phyloP scores from a whole-genome alignment of 106 monocot genomes.

The Vanilla planifolia region DNA sequence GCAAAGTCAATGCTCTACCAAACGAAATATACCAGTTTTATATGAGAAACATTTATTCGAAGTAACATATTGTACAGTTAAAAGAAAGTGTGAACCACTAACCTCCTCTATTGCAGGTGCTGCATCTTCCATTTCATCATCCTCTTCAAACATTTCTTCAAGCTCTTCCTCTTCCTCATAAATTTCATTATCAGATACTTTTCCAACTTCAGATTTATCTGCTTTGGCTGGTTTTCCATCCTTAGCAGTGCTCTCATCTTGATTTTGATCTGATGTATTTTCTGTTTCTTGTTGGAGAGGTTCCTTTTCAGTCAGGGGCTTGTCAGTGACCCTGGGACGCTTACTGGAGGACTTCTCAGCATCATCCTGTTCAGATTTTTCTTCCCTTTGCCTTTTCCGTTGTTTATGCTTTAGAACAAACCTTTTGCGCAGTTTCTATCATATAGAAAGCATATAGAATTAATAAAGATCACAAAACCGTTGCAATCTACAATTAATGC shows the following conservation, averaged over 20 bases:
- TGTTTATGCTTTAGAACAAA: conserved; percentile 45
- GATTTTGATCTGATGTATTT: conserved; percentile 2
- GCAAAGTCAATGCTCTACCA: too few relatives aligned
- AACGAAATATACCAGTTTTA: too few relatives aligned
- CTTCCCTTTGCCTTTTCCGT: conserved; percentile 65
- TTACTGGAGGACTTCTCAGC: conserved; percentile 31
- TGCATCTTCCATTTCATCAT: conserved; percentile 37
- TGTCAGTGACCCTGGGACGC: conserved; percentile 37
- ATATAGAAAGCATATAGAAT: not conserved
- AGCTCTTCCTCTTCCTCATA: conserved; percentile 61
- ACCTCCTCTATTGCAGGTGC: conserved; percentile 23
- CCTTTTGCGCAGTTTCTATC: conserved; percentile 58
- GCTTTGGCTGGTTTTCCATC: conserved; percentile 13
- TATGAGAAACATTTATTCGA: too few relatives aligned
- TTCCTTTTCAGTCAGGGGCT: conserved; percentile 15
- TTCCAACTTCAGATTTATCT: conserved; percentile 22
- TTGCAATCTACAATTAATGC: too few relatives aligned
- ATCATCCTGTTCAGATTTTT: conserved; percentile 30
- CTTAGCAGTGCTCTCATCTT: conserved; percentile 7
- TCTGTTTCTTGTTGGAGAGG: conserved; percentile 11
- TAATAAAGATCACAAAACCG: not conserved
- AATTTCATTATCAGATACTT: conserved; percentile 19
- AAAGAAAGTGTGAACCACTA: not conserved
- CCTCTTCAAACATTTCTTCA: conserved; percentile 56
- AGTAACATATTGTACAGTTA: too few relatives aligned